Conservation (phyloP, 371 early-diverging fungal genomes). For the Rhizomucor pusillus region DNA sequence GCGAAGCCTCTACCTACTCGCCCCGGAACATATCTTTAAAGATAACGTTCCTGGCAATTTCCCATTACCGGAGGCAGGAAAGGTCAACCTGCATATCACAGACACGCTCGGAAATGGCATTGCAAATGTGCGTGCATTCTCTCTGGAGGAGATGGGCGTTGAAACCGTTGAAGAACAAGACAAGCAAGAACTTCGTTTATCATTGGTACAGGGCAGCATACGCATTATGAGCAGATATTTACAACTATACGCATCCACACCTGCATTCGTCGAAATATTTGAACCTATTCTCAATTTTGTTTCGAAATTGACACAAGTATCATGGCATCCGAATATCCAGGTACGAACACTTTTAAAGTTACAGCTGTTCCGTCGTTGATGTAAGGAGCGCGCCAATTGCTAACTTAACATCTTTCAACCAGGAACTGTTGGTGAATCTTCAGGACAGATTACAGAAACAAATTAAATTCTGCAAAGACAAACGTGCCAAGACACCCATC, state of each 20-base stretch:
- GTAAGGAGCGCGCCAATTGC: too few relatives aligned
- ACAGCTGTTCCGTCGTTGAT: too few relatives aligned
- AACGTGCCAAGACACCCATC: slow-evolving; percentile 66
- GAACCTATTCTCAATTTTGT: slow-evolving; percentile 43
- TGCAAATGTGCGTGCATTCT: slow-evolving; percentile 12
- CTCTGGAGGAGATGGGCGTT: slow-evolving; percentile 21
- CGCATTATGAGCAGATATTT: slow-evolving; percentile 50
- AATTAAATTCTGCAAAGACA: slow-evolving; percentile 54
- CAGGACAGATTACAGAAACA: slow-evolving; percentile 50
- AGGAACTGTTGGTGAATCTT: slow-evolving; percentile 18
- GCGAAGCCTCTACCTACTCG: slow-evolving; percentile 43
- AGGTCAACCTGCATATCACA: slow-evolving; percentile 31
- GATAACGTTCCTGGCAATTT: slow-evolving; percentile 46
- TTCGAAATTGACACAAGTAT: slow-evolving; percentile 12
- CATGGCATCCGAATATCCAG: slow-evolving; percentile 36
- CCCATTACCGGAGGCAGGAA: slow-evolving; percentile 41
- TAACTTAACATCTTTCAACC: too few relatives aligned
- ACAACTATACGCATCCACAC: slow-evolving; percentile 54
- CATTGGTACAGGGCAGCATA: slow-evolving; percentile 39
- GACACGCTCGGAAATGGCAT: slow-evolving; percentile 23
- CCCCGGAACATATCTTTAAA: slow-evolving; percentile 45
- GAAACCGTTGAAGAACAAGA: slow-evolving; percentile 20
- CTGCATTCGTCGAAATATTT: slow-evolving; percentile 63
- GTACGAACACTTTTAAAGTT: too few relatives aligned
- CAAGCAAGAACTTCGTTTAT: slow-evolving; percentile 19